phyloP scores from a whole-genome alignment of 768 basidiomycete genomes.

The Boletus rufocinnamomeus region DNA sequence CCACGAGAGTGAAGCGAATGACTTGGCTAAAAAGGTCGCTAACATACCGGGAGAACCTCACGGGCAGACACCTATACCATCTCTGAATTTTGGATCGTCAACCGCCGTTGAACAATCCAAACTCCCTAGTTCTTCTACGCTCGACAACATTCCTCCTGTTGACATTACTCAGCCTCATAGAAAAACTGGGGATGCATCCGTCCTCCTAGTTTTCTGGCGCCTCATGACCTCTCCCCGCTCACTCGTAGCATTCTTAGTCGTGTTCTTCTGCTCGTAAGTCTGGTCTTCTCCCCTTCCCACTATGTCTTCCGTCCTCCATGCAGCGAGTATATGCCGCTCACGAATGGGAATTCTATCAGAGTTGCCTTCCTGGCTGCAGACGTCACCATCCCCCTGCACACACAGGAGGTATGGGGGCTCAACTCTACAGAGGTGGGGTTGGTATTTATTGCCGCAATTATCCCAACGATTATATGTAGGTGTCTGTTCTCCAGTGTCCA shows the following conservation, averaged over 20 bases:
- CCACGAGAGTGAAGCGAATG: not conserved
- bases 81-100: not conserved
- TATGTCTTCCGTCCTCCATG: not conserved
- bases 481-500: not conserved
- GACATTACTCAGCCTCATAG: not conserved
- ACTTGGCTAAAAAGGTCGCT: not conserved
- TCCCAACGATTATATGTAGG: not conserved
- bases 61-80: not conserved
- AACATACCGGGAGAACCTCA: not conserved
- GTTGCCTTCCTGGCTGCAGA: not conserved
- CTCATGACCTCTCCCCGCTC: not conserved
- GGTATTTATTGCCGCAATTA: not conserved
- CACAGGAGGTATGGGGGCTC: not conserved
- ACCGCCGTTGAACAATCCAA: not conserved
- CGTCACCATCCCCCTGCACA: not conserved
- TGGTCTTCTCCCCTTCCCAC: not conserved
- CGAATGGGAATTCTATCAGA: not conserved
- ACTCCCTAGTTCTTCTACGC: not conserved
- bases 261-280: not conserved
- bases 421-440: not conserved
- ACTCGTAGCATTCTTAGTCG: not conserved
- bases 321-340: not conserved
- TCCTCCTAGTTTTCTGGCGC: not conserved
- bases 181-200: not conserved
- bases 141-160: not conserved